Base-by-base conservation (phyloP, 2,329 filamentous ascomycete genomes). In the Clarireedia monteithiana region DNA sequence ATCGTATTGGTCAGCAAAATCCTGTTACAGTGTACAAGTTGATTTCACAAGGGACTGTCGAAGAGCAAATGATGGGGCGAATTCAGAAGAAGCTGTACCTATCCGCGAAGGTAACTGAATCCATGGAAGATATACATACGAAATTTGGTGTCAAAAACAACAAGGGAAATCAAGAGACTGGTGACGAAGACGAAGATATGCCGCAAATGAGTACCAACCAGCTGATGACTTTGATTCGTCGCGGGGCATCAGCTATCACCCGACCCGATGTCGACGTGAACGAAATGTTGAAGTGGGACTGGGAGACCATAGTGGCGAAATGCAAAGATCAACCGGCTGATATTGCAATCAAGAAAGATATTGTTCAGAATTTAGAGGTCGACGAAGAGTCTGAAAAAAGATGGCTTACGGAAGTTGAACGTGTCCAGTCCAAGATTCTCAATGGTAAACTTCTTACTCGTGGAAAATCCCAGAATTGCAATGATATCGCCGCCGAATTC, bases 1-100 rank as follows among this genome's bases (percentile, higher is more conserved):
- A 99, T 70, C 86, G 94, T 27, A 97, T 99, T 60, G 94, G 94
- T 0, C 94, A 99, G 71, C 89, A 90, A 71, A 90, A 94, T 63
- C 96, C 95, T 63, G 94, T 97, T 0, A 79, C 97, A 1, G 95
- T 95, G 63, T 96, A 97, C 67, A 92, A 97, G 69, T 75, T 99
- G 0, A 89, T 95, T 74, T 96, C 91, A 2, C 86, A 91, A 57
- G 82, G 86, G 23, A 91, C 87, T 14, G 90, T 88, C 0, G 94
- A 99, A 68, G 94, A 99, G 72, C 91, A 92, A 67, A 97, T 99
- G 67, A 67, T 69, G 64, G 65, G 67, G 9, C 56, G 67, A 12
- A 69, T 69, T 45, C 63, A 67, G 6, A 84, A 84, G 71, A 85
- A 84, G 67, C 70, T 83, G 0, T 84, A 84, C 58, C 70, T 84